Evolutionary conservation across 2,329 filamentous ascomycete genomes (phyloP), one percentile per base, ranked within the genome.

Genomic region (Cordyceps cateniannulata): DNA sequence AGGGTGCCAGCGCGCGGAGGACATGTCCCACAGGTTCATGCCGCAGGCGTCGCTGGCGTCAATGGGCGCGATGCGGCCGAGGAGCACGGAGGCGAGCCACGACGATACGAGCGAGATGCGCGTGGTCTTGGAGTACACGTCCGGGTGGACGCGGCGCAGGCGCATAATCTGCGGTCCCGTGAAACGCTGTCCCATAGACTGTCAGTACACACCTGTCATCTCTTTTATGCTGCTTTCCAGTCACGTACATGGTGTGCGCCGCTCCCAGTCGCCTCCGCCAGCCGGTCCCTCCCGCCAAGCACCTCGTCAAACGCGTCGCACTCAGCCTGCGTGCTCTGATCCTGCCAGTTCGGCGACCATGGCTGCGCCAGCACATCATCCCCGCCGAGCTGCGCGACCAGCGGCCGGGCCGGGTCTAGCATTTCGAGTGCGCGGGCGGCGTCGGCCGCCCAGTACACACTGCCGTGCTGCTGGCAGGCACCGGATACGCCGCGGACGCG

Each of bases 261-360:
- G 72, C 93, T 97, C 32, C 95, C 95, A 10, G 95, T 97, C 22
- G 84, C 85, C 57, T 88, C 75, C 0, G 95, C 95, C 67, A 99
- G 76, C 64, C 81, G 80, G 68, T 88, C 81, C 2, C 84, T 79
- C 7, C 79, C 79, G 1, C 89, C 90, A 8, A 97, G 76, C 58
- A 80, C 78, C 5, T 78, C 81, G 72, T 98, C 93, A 70, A 98
- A 98, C 64, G 84, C 81, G 72, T 97, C 92, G 71, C 93, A 97
- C 76, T 99, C 90, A 66, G 81, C 81, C 77, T 97, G 92, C 2
- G 95, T 98, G 76, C 92, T 96, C 63, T 93, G 89, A 73, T 99
- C 95, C 76, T 98, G 95, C 95, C 95, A 99, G 73, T 98, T 99
- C 8, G 95, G 95, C 65, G 91, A 92, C 76, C 87, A 93, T 5